phyloP scores from a whole-genome alignment of 352 stramenopile genomes.

The Stramenopiles sp. region DNA sequence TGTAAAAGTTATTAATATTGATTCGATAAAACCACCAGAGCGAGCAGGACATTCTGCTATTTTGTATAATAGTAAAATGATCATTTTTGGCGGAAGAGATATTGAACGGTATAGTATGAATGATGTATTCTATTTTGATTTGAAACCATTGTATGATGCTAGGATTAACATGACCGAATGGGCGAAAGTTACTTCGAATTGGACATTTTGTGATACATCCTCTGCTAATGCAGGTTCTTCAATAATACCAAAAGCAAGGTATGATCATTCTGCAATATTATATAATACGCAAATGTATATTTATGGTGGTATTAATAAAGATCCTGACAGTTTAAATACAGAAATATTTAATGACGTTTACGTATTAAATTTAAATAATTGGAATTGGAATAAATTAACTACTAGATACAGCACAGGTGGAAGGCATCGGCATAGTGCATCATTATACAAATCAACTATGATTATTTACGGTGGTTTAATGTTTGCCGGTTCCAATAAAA shows the following conservation, averaged over 20 bases:
- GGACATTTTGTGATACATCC: neutral
- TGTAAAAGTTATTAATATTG: neutral
- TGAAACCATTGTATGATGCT: neutral
- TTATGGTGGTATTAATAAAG: neutral
- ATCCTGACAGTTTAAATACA: neutral
- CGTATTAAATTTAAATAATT: neutral
- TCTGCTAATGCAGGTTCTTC: too few relatives aligned
- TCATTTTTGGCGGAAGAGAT: neutral
- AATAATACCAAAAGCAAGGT: neutral
- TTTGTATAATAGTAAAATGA: neutral
- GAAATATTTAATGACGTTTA: neutral
- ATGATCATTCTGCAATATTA: neutral
- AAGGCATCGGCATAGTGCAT: neutral
- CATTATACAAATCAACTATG: neutral
- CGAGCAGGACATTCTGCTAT: neutral
- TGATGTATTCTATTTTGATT: neutral
- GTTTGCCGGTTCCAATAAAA: neutral
- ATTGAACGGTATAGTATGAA: neutral
- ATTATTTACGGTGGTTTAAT: neutral
- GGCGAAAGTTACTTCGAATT: neutral
- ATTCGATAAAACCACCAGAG: neutral
- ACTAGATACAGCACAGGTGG: neutral
- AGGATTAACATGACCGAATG: neutral
- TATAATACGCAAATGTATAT: neutral
- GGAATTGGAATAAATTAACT: neutral